Conservation (phyloP, 176 grass and related monocot genomes). For the Rhynchospora tenuis region DNA sequence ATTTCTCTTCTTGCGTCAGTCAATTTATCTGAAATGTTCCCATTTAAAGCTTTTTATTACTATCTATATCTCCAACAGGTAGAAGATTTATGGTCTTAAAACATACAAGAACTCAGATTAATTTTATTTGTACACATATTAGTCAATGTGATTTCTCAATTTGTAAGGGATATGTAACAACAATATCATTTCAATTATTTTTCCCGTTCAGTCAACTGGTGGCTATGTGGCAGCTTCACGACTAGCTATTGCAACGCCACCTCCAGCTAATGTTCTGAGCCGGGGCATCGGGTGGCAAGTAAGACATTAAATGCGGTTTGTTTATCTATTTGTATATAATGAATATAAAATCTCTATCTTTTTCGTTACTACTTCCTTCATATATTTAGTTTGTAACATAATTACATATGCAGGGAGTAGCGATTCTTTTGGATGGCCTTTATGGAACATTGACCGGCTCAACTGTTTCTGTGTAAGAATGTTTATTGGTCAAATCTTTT, state of each 20-base stretch:
- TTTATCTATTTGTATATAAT: background rate
- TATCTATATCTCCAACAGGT: background rate
- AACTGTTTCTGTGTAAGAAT: constrained; percentile 56
- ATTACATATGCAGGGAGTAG: constrained; percentile 34
- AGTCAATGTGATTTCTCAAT: background rate
- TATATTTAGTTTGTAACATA: background rate
- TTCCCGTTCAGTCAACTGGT: constrained; percentile 39
- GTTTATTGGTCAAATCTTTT: constrained; percentile 4
- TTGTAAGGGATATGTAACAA: background rate
- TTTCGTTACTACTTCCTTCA: background rate
- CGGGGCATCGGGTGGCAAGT: constrained; percentile 62
- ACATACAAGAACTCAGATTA: background rate
- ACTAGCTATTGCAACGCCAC: constrained; percentile 49
- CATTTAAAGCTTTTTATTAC: background rate
- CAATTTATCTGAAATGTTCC: background rate
- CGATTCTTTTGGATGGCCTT: constrained; percentile 35
- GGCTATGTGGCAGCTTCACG: constrained; percentile 41
- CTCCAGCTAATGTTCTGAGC: constrained; percentile 52
- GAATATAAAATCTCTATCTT: background rate
- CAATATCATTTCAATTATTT: constrained; percentile 5
- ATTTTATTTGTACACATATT: too few species aligned
- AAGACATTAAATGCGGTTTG: constrained; percentile 1
- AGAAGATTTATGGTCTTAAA: background rate
- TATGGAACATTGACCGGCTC: constrained; percentile 47
- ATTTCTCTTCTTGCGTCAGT: background rate